Evolutionary conservation across 345 rosid genomes (phyloP).

Genomic region (Linum trigynum): DNA sequence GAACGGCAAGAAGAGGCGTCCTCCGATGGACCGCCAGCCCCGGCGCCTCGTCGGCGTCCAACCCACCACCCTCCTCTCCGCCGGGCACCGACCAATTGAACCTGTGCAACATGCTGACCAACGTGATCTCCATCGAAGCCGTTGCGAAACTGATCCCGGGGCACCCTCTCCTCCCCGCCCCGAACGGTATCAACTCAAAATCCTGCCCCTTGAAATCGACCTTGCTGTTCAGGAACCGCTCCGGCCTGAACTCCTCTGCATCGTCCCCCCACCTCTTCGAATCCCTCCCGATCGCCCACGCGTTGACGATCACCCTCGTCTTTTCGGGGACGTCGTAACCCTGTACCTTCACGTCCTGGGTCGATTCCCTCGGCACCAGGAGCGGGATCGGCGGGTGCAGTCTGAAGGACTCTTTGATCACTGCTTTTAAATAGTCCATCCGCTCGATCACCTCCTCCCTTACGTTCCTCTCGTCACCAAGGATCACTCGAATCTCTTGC

Average conservation of each 20-base stretch:
- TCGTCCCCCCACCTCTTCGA: not conserved
- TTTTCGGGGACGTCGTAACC: not conserved
- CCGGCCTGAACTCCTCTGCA: not conserved
- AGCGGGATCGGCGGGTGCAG: not conserved
- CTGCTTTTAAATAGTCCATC: not conserved
- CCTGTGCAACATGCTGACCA: not conserved
- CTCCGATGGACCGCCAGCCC: not conserved
- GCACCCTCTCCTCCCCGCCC: not conserved
- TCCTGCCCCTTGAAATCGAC: constrained; percentile 1
- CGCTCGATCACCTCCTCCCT: not conserved
- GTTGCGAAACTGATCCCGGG: not conserved
- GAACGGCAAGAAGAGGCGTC: not conserved
- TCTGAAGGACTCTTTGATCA: not conserved
- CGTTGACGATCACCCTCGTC: constrained; percentile 2
- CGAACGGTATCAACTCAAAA: constrained; percentile 1
- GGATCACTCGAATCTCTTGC: not conserved
- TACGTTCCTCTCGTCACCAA: not conserved
- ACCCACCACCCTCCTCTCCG: not conserved
- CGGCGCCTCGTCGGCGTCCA: not conserved
- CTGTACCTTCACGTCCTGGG: not conserved
- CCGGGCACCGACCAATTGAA: not conserved
- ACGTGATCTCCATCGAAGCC: not conserved
- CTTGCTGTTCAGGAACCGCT: not conserved
- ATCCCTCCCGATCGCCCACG: constrained; percentile 1
- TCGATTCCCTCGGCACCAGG: not conserved